Base-by-base conservation (phyloP, 768 basidiomycete genomes). In the Gyrodon lividus region DNA sequence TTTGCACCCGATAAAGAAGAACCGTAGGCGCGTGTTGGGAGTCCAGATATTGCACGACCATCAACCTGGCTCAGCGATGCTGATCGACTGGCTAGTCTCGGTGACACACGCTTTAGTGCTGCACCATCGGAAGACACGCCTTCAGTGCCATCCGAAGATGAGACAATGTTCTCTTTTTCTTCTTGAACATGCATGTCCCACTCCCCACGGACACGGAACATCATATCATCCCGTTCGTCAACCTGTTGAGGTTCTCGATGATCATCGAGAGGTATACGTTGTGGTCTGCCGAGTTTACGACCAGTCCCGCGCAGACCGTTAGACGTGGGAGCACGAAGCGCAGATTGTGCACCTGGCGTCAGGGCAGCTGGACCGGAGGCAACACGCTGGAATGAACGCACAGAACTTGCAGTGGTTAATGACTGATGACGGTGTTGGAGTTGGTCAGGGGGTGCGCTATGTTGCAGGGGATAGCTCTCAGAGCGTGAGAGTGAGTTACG, bases 371-470 rank as follows among this genome's bases (percentile, higher is more conserved):
- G 81, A 24, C 80, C 83, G 9, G 88, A 91, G 2, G 78, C 75
- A 34, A 82, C 77, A 55, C 89, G 85, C 55, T 82, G 79, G 60
- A 90, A 84, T 6, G 81, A 80, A 44, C 88, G 77, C 9, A 71
- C 61, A 6, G 67, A 49, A 10, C 14, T 54, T 47, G 55, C 45
- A 23, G 60, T 60, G 14, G 61, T 40, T 30, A 43, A 33, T 39
- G 56, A 60, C 59, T 61, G 72, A 55, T 51, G 60, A 57, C 48
- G 71, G 52, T 61, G 64, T 55, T 38, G 72, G 48, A 41, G 63
- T 57, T 52, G 69, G 60, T 55, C 67, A 22, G 20, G 69, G 55
- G 60, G 67, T 44, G 64, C 57, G 52, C 62, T 52, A 23, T 66
- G 65, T n/a, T 77, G 72, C 7, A 74, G 64, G n/a, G 80, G 69